These are phyloP conservation scores for Monilinia vaccinii-corymbosi DNA, from an alignment of 2,329 filamentous ascomycete species.

Conservation along the genomic window DNA sequence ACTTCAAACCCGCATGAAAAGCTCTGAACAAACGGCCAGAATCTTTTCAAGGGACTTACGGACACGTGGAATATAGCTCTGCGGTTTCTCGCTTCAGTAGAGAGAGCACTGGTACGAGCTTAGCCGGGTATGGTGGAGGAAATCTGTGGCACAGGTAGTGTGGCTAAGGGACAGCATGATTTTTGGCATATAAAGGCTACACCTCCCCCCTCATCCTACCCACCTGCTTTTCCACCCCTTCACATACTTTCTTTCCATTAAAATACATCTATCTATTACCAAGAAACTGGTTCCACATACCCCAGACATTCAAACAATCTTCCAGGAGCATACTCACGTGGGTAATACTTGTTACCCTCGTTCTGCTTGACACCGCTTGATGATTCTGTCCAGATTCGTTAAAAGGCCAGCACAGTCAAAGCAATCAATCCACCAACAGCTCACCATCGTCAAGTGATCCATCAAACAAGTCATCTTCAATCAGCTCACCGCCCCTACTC, in stretches of 20 bases:
- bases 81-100: not conserved
- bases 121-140: slow-evolving; percentile 12
- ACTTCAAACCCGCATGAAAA: not conserved
- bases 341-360: slow-evolving; percentile 27
- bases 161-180: not conserved
- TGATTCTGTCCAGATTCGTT: slow-evolving; percentile 16
- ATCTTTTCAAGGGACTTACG: not conserved
- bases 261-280: slow-evolving; percentile 14
- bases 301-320: slow-evolving; percentile 16
- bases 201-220: slow-evolving; percentile 21
- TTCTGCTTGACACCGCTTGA: slow-evolving; percentile 22
- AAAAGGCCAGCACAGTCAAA: slow-evolving; percentile 16
- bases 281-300: slow-evolving; percentile 22
- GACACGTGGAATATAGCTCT: not conserved
- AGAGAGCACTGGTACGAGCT: slow-evolving; percentile 15
- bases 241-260: slow-evolving; percentile 13
- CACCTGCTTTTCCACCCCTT: slow-evolving; percentile 26
- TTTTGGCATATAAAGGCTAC: slow-evolving; percentile 22
- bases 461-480: slow-evolving; percentile 17
- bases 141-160: not conserved
- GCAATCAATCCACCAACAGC: slow-evolving; percentile 19
- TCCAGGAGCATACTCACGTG: slow-evolving; percentile 22
- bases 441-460: slow-evolving; percentile 14
- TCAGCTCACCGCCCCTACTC: no score
- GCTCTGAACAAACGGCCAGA: not conserved